These are phyloP conservation scores for Trichophyton verrucosum DNA, from an alignment of 2,329 filamentous ascomycete genomes.

Conservation along the genomic window DNA sequence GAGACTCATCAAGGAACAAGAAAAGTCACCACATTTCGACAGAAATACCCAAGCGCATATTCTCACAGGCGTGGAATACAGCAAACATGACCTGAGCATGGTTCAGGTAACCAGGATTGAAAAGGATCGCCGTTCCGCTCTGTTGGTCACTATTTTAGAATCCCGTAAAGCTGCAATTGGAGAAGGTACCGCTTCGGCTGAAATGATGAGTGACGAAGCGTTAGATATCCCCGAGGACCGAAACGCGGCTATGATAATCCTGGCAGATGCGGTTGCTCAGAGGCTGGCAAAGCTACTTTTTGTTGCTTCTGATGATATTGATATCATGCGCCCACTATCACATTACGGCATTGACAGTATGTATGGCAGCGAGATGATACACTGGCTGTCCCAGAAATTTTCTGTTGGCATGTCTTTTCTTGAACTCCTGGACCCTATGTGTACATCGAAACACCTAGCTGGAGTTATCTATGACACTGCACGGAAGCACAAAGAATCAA, in stretches of 20 bases:
- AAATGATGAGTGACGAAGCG: not conserved
- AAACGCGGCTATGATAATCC: not conserved
- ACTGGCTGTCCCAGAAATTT: slow-evolving; percentile 9
- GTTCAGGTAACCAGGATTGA: not conserved
- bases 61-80: not conserved
- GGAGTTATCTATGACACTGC: not conserved
- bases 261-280: not conserved
- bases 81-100: not conserved
- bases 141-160: not conserved
- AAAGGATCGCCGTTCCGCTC: not conserved
- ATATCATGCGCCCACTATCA: not conserved
- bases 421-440: not conserved
- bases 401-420: not conserved
- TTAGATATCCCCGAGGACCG: not conserved
- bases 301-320: not conserved
- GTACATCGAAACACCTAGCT: not conserved
- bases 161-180: not conserved
- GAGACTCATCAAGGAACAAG: not conserved
- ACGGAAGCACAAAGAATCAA: not conserved
- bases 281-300: not conserved
- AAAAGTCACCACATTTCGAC: not conserved
- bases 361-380: slow-evolving; percentile 14
- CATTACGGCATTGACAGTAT: slow-evolving; percentile 18
- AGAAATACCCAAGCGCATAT: not conserved
- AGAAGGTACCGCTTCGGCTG: not conserved